Evolutionary conservation across 176 grass and related monocot species (phyloP).

Genomic region (Echinochloa phyllopogon): DNA sequence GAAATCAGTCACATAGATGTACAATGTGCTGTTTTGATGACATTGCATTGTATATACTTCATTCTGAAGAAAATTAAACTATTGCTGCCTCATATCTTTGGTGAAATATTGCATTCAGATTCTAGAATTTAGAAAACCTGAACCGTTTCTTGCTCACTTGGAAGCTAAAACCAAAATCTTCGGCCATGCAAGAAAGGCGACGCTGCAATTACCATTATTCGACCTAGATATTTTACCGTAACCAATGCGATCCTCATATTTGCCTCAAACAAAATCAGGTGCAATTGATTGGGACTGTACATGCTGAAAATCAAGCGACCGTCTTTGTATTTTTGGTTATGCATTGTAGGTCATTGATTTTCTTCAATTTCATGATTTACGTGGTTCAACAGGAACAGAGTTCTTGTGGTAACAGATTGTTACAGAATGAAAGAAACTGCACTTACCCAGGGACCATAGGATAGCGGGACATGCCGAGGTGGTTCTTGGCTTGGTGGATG

Average conservation of each 20-base stretch:
- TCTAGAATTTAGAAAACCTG: not conserved
- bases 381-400: not conserved
- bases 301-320: not conserved
- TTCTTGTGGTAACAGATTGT: not conserved
- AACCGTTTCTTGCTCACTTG: not conserved
- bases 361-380: not conserved
- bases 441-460: constrained; percentile 96
- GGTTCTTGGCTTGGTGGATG: constrained; percentile 88
- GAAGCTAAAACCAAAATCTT: not conserved
- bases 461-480: constrained; percentile 84
- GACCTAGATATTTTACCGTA: not conserved
- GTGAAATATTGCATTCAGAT: not conserved
- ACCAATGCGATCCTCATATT: not conserved
- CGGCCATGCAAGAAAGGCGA: not conserved
- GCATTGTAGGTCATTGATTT: not conserved
- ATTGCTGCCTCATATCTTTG: not conserved
- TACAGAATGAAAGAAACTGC: not conserved
- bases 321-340: not conserved
- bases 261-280: not conserved
- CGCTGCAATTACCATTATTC: not conserved
- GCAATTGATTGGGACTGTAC: not conserved
- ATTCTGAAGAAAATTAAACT: not conserved
- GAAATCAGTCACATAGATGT: not conserved
- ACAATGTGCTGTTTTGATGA: not conserved
- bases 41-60: not conserved